Evolutionary conservation across 2,329 filamentous ascomycete genomes (phyloP).

Genomic region (Fusarium annulatum): DNA sequence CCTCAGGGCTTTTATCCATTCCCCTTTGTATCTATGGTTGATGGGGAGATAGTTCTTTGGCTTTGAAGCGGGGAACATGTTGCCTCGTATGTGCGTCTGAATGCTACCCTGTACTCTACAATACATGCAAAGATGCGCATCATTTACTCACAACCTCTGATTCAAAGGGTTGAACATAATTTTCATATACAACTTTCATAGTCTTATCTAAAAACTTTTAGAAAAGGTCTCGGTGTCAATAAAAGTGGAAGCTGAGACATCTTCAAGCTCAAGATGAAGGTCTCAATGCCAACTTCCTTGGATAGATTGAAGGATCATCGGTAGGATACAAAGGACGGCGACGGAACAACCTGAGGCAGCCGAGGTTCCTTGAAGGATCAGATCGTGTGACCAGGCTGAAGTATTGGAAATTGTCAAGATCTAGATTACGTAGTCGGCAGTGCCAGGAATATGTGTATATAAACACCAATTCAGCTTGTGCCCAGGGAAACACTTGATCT

Average conservation of each 20-base stretch:
- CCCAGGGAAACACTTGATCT: background rate
- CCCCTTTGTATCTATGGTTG: no score
- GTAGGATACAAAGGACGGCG: background rate
- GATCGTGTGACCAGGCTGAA: background rate
- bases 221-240: accelerated
- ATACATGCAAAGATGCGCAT: background rate
- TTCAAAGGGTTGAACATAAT: background rate
- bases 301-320: background rate
- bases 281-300: accelerated
- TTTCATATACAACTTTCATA: no score
- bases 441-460: background rate
- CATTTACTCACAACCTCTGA: background rate
- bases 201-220: no score
- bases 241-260: background rate
- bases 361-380: background rate
- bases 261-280: background rate
- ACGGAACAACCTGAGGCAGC: background rate
- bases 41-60: background rate
- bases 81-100: background rate
- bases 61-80: background rate
- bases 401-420: accelerated
- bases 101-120: background rate
- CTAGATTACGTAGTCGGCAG: background rate
- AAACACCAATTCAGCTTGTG: background rate
- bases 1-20: background rate